A percentile compares a stretch with the other conserved stretches of the same genome.
These are phyloP conservation scores for Venturia carpophila DNA, from an alignment of 2,329 filamentous ascomycete species.

Conservation along the genomic window DNA sequence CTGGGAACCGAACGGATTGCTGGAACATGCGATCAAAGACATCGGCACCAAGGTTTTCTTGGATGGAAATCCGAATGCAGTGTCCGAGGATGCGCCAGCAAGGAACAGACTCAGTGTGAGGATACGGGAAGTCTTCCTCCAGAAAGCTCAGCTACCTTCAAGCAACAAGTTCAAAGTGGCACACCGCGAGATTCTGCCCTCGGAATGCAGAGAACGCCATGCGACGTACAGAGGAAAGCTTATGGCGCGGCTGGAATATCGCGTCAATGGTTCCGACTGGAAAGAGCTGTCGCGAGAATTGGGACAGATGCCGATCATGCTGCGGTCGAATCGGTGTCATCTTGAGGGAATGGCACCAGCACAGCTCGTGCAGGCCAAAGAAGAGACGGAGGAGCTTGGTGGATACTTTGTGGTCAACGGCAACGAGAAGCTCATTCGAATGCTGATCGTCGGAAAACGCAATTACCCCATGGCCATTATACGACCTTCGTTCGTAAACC, in stretches of 20 bases:
- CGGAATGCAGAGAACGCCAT: slow-evolving; percentile 92
- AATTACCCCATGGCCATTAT: slow-evolving; percentile 95
- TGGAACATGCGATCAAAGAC: slow-evolving; percentile 72
- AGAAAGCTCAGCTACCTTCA: slow-evolving; percentile 70
- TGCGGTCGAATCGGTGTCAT: slow-evolving; percentile 86
- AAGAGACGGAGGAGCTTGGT: slow-evolving; percentile 92
- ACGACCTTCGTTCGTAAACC: slow-evolving; percentile 79
- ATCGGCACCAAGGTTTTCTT: slow-evolving; percentile 85
- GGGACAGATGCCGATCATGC: slow-evolving; percentile 85
- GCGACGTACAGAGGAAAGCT: slow-evolving; percentile 83
- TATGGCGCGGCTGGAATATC: slow-evolving; percentile 73
- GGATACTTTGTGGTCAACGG: slow-evolving; percentile 98
- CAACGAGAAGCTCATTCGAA: slow-evolving; percentile 91
- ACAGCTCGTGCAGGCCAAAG: slow-evolving; percentile 74
- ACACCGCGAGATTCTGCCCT: slow-evolving; percentile 78
- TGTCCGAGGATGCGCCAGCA: slow-evolving; percentile 45
- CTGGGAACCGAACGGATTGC: slow-evolving; percentile 63
- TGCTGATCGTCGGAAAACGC: slow-evolving; percentile 80
- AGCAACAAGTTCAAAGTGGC: slow-evolving; percentile 71
- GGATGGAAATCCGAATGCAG: slow-evolving; percentile 58
- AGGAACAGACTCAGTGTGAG: slow-evolving; percentile 72
- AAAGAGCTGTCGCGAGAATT: slow-evolving; percentile 76
- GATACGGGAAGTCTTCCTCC: slow-evolving; percentile 72
- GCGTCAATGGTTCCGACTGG: slow-evolving; percentile 78
- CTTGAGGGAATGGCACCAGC: slow-evolving; percentile 78